These are phyloP conservation scores for Sphaerostilbella broomeana DNA, from an alignment of 2,329 filamentous ascomycete species.

Conservation along the genomic window DNA sequence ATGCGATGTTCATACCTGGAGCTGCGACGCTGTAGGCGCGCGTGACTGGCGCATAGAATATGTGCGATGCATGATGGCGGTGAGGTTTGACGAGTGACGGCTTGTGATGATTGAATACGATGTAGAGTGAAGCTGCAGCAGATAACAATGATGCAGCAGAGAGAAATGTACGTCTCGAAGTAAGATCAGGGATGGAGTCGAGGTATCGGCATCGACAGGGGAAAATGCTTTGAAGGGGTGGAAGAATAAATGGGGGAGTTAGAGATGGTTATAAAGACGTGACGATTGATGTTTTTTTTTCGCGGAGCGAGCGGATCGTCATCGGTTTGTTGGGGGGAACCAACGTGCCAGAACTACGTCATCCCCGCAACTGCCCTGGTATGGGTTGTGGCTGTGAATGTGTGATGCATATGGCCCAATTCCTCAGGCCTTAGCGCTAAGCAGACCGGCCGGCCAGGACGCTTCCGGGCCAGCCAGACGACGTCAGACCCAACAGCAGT, in stretches of 20 bases:
- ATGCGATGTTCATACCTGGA: slow-evolving; percentile 40
- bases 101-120: slow-evolving; percentile 8
- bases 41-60: slow-evolving; percentile 98
- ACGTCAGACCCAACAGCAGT: slow-evolving; percentile 7
- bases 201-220: slow-evolving; percentile 2
- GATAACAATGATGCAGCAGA: slow-evolving; percentile 1
- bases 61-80: slow-evolving; percentile 79
- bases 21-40: slow-evolving; percentile 83
- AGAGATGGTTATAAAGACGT: slow-evolving; percentile 11
- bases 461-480: background rate
- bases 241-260: slow-evolving; percentile 8
- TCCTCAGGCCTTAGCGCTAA: background rate
- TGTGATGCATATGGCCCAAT: background rate
- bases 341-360: slow-evolving; percentile 11
- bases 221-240: slow-evolving; percentile 1
- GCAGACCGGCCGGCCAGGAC: background rate
- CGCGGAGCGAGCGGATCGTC: slow-evolving; percentile 14
- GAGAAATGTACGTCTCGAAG: slow-evolving; percentile 2
- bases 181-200: slow-evolving; percentile 6
- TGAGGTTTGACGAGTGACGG: slow-evolving; percentile 11
- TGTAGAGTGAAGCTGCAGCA: slow-evolving; percentile 1
- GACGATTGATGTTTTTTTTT: slow-evolving; percentile 4
- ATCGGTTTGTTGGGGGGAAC: slow-evolving; percentile 10
- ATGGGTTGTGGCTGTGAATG: background rate
- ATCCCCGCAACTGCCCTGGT: slow-evolving; percentile 1